Evolutionary conservation across 169 alveolate species (phyloP).

Genomic region (Plasmodium cynomolgi): DNA sequence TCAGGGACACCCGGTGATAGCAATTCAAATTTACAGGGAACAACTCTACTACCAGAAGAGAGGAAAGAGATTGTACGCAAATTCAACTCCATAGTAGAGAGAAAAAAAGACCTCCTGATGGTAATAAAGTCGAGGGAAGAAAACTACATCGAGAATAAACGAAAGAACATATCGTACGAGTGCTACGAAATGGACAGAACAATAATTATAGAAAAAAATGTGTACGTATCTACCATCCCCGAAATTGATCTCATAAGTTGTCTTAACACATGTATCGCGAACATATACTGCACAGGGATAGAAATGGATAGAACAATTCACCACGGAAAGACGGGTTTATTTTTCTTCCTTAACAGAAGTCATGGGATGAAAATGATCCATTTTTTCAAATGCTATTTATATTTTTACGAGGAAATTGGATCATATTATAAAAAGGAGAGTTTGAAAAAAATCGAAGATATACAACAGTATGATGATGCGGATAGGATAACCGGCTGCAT

Average conservation of each 20-base stretch:
- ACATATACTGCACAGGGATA: conserved; percentile 83
- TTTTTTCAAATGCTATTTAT: conserved; percentile 48
- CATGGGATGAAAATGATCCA: neutral
- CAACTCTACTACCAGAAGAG: neutral
- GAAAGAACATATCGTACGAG: conserved; percentile 9
- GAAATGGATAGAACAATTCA: conserved; percentile 64
- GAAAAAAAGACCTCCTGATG: neutral
- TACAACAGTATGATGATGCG: conserved; percentile 13
- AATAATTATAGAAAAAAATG: conserved; percentile 3
- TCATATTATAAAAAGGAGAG: conserved; percentile 5
- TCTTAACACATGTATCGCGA: conserved; percentile 72
- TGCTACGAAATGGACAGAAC: conserved; percentile 20
- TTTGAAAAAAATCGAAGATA: conserved; percentile 15
- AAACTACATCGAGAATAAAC: conserved; percentile 4
- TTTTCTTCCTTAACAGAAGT: conserved; percentile 21
- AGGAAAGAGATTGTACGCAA: neutral
- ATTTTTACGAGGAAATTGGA: conserved; percentile 32
- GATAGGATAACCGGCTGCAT: conserved; percentile 23
- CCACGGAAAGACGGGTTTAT: conserved; percentile 30
- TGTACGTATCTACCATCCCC: conserved; percentile 34
- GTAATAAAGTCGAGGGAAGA: conserved; percentile 32
- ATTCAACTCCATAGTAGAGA: conserved; percentile 7
- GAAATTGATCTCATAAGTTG: conserved; percentile 76
- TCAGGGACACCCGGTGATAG: neutral
- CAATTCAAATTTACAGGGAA: neutral